A percentile compares a stretch with the other conserved stretches of the same genome.
Evolutionary conservation across 768 basidiomycete species (phyloP).

Genomic region (Hemileccinum rubropunctum): DNA sequence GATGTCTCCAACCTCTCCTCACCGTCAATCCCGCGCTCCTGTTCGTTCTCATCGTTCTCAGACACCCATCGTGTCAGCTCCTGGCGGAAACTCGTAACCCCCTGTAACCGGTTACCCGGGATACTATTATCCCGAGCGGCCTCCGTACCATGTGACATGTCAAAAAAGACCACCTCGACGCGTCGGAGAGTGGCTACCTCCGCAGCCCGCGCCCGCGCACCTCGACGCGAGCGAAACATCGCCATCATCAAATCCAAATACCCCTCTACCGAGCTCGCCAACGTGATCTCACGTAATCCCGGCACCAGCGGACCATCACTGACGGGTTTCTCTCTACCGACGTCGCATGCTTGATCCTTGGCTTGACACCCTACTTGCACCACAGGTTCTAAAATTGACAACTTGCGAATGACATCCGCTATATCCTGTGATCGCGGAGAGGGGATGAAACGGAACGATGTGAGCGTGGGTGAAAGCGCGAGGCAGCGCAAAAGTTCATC

Average conservation of each 20-base stretch:
- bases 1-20: conserved; percentile 2
- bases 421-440: conserved; percentile 17
- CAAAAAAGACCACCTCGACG: conserved; percentile 9
- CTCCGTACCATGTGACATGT: conserved; percentile 5
- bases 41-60: not conserved
- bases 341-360: not conserved
- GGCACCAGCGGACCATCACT: conserved; percentile 1
- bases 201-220: not conserved
- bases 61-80: not conserved
- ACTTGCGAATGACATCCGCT: conserved; percentile 1
- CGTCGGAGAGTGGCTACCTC: conserved; percentile 6
- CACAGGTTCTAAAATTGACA: conserved; percentile 2
- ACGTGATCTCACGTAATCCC: conserved; percentile 11
- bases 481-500: conserved; percentile 21
- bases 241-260: conserved; percentile 8
- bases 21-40: not conserved
- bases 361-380: not conserved
- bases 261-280: conserved; percentile 14
- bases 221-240: conserved; percentile 11
- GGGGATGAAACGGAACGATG: conserved; percentile 14
- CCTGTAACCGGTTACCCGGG: not conserved
- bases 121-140: not conserved
- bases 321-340: not conserved
- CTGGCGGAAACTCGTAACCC: not conserved
- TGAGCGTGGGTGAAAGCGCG: conserved; percentile 8